Evolutionary conservation across 2,329 filamentous ascomycete species (phyloP), one percentile per base, ranked within the genome.

Genomic region (Sclerotinia spermophila): DNA sequence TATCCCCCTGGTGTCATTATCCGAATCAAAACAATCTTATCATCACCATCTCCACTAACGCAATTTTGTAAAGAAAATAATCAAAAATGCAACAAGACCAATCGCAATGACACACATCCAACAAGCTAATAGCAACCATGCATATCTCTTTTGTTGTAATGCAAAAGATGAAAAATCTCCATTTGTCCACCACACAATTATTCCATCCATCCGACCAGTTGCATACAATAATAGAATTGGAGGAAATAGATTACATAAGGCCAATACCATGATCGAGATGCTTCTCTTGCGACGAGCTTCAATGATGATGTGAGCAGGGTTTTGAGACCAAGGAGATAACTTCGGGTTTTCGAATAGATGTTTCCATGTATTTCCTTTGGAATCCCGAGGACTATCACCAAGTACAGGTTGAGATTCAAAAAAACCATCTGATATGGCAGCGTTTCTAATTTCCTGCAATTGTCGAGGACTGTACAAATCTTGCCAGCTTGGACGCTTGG

Each of bases 141-240:
- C 75, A 48, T 69, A 71, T 56, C 68, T 73, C 74, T 79, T 78
- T 55, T 78, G 74, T 13, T 48, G 65, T 56, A 72, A 72, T 5
- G 70, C 71, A 64, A 78, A 78, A 30, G 67, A 65, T 8, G 62
- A 71, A 51, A 75, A 73, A 40, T 76, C 74, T 5, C 76, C 75
- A 15, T 73, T 65, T 13, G 74, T 77, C 70, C 71, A 75, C 75
- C 74, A 78, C 11, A 64, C 21, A 45, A 79, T 74, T 13, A 78
- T 40, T 38, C 70, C 67, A 67, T 79, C 77, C 33, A 79, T 69
- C 24, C 67, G 44, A 55, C 78, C 76, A 66, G 71, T 65, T 30
- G 72, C 72, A 55, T 75, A 78, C 10, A 78, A 67, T 4, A 78
- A 51, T 17, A 79, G 69, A 19, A 76, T 60, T 13, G 78, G 78